These are phyloP conservation scores for Penicillium concentricum DNA, from an alignment of 2,329 filamentous ascomycete species.

Conservation along the genomic window DNA sequence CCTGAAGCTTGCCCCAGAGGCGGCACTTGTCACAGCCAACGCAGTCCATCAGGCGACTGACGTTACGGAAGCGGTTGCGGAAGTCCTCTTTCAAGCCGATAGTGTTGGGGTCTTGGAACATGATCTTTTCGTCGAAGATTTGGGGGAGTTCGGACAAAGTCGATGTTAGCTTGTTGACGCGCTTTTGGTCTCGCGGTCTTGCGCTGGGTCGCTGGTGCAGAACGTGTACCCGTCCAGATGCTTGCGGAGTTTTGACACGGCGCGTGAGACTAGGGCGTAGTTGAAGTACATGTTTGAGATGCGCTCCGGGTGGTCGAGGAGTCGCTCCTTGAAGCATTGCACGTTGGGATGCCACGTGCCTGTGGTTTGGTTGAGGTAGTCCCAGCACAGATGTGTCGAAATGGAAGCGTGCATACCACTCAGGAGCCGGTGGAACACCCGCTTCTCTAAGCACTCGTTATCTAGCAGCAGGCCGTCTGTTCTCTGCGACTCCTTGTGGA, in stretches of 20 bases:
- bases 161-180: slow-evolving; percentile 73
- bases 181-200: slow-evolving; percentile 79
- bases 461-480: slow-evolving; percentile 69
- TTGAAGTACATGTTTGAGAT: slow-evolving; percentile 99
- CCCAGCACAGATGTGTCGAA: slow-evolving; percentile 91
- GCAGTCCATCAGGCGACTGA: slow-evolving; percentile 96
- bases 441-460: slow-evolving; percentile 94
- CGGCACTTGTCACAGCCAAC: slow-evolving; percentile 98
- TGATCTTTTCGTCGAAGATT: slow-evolving; percentile 91
- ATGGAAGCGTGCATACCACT: slow-evolving; percentile 99
- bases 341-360: slow-evolving; percentile 91
- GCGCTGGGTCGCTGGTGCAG: slow-evolving; percentile 78
- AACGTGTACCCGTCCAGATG: slow-evolving; percentile 84
- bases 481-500: slow-evolving; percentile 47
- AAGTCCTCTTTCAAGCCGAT: slow-evolving; percentile 93
- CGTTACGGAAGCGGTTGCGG: slow-evolving; percentile 93
- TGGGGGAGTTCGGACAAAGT: slow-evolving; percentile 65
- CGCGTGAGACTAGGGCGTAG: slow-evolving; percentile 90
- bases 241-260: slow-evolving; percentile 83
- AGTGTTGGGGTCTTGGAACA: slow-evolving; percentile 72
- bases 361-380: slow-evolving; percentile 92
- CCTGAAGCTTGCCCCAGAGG: slow-evolving; percentile 96
- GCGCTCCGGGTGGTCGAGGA: slow-evolving; percentile 81
- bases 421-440: slow-evolving; percentile 94
- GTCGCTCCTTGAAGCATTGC: slow-evolving; percentile 80